Conservation (phyloP, 768 basidiomycete genomes). For the Agrocybe pediades region DNA sequence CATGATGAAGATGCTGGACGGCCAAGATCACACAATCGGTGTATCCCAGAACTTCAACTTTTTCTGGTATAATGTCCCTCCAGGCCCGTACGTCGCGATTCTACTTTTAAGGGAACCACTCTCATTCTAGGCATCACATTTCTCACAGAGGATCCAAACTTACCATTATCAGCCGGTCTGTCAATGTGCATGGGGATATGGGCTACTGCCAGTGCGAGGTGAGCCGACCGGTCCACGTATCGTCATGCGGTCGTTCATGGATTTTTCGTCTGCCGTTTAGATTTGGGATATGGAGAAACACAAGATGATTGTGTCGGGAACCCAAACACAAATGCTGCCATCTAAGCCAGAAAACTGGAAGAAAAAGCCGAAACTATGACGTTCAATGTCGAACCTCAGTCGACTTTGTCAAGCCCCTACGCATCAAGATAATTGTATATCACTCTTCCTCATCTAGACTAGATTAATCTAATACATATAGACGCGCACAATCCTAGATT, state of each 20-base stretch:
- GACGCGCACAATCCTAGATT: too few relatives aligned
- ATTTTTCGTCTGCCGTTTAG: conserved; percentile 4
- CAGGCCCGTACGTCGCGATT: conserved; percentile 9
- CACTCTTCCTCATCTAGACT: too few relatives aligned
- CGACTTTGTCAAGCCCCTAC: too few relatives aligned
- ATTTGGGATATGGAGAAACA: conserved; percentile 25
- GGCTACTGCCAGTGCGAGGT: conserved; percentile 26
- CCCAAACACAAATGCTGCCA: conserved; percentile 17
- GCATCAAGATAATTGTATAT: too few relatives aligned
- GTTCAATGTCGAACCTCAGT: not conserved
- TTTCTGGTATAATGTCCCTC: conserved; percentile 16
- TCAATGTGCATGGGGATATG: conserved; percentile 16
- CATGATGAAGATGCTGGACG: conserved; percentile 13
- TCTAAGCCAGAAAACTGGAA: not conserved
- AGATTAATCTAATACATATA: too few relatives aligned
- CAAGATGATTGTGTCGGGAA: conserved; percentile 20
- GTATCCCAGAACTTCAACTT: conserved; percentile 23
- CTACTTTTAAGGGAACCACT: not conserved
- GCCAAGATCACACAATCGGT: conserved; percentile 11
- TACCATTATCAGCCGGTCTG: conserved; percentile 24
- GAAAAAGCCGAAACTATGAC: not conserved
- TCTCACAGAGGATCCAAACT: conserved; percentile 13
- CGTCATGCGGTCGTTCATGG: too few relatives aligned
- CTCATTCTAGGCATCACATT: not conserved
- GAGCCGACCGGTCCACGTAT: not conserved